Evolutionary conservation across 2,329 filamentous ascomycete species (phyloP).

Genomic region (Paecilomyces sp.): DNA sequence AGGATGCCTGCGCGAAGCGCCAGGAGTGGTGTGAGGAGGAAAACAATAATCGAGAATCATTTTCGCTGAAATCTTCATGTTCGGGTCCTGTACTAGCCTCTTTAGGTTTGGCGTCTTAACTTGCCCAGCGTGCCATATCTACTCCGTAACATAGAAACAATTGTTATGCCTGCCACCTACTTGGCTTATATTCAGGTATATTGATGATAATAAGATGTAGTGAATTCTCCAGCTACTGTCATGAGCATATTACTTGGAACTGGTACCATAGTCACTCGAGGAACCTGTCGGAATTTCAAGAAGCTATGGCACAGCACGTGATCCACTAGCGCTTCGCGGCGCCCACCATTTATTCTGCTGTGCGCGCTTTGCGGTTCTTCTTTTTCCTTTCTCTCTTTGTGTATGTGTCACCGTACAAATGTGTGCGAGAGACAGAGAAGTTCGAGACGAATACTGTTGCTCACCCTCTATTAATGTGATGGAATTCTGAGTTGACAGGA

Average conservation of each 20-base stretch:
- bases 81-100: not conserved
- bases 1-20: conserved; percentile 34
- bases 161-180: not conserved
- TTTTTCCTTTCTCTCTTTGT: conserved; percentile 5
- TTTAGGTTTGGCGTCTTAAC: not conserved
- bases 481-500: conserved; percentile 10
- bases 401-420: not conserved
- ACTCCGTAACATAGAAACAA: not conserved
- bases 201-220: too few relatives aligned
- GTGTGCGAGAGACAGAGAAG: not conserved
- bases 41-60: conserved; percentile 8
- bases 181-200: not conserved
- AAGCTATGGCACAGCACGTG: conserved; percentile 9
- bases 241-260: not conserved
- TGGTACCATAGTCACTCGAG: not conserved
- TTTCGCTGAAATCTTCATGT: not conserved
- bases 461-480: conserved; percentile 10
- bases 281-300: not conserved
- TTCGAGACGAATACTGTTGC: not conserved
- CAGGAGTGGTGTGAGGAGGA: conserved; percentile 29
- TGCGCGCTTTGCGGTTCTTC: conserved; percentile 12
- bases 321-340: conserved; percentile 6
- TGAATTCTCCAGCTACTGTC: not conserved
- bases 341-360: conserved; percentile 7
- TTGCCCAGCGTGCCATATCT: not conserved